Evolutionary conservation across 306 rosid species (phyloP).

Genomic region (Trifolium repens): DNA sequence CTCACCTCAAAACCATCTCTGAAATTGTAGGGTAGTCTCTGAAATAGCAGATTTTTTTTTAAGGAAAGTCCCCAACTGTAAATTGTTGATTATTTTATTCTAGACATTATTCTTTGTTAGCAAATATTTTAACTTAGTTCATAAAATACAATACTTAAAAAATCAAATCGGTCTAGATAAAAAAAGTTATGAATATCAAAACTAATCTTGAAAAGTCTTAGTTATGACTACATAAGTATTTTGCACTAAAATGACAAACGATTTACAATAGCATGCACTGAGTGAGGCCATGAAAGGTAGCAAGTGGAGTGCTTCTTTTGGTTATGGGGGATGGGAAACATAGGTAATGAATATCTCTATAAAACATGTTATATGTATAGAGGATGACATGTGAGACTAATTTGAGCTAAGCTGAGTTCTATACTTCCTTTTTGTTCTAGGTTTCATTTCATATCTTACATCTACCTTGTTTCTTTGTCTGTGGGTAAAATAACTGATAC

Average conservation of each 20-base stretch:
- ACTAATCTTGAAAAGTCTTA: not conserved
- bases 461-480: conserved; percentile 25
- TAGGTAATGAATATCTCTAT: conserved; percentile 17
- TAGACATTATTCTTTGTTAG: not conserved
- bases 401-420: conserved; percentile 33
- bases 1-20: not conserved
- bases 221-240: not conserved
- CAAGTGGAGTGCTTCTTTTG: conserved; percentile 17
- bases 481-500: conserved; percentile 33
- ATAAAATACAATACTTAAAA: not conserved
- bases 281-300: conserved; percentile 20
- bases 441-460: conserved; percentile 28
- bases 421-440: conserved; percentile 15
- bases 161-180: not conserved
- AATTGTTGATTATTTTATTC: not conserved
- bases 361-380: conserved; percentile 19
- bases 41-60: not conserved
- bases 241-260: not conserved
- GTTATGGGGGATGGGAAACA: not conserved
- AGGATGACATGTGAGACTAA: conserved; percentile 28
- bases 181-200: not conserved
- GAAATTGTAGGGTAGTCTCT: not conserved
- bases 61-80: not conserved
- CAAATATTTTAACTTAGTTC: not conserved
- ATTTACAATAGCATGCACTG: not conserved